A percentile compares a stretch with the other conserved stretches of the same genome.
Conservation (phyloP, 768 basidiomycete genomes). For the Lactarius evosmus region DNA sequence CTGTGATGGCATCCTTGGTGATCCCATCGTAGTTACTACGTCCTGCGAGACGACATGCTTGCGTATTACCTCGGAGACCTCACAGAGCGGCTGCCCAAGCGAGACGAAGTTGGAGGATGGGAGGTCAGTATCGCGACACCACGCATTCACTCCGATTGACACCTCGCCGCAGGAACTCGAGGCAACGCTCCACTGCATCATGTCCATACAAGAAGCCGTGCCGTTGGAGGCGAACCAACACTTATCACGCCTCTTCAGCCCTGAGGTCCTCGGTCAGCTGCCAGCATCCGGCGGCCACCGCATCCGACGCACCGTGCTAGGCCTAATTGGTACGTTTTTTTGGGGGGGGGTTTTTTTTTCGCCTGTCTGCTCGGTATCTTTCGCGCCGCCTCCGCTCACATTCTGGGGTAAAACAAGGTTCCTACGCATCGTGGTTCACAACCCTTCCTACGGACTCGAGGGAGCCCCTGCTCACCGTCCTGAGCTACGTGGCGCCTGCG, state of each 20-base stretch:
- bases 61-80: conserved; percentile 64
- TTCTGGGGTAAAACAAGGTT: conserved; percentile 41
- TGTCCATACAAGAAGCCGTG: conserved; percentile 85
- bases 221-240: conserved; percentile 53
- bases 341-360: no score
- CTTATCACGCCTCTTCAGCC: conserved; percentile 65
- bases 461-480: conserved; percentile 55
- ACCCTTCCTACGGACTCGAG: conserved; percentile 40
- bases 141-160: not conserved
- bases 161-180: conserved; percentile 64
- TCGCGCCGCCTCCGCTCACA: not conserved
- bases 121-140: conserved; percentile 50
- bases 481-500: conserved; percentile 68
- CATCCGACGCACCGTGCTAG: conserved; percentile 68
- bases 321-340: conserved; percentile 64
- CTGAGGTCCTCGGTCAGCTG: conserved; percentile 63
- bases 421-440: conserved; percentile 80
- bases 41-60: conserved; percentile 82
- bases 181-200: conserved; percentile 80
- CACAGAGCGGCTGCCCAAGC: conserved; percentile 47
- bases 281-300: conserved; percentile 62
- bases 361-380: not conserved
- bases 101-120: conserved; percentile 55
- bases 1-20: not conserved
- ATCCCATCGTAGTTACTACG: conserved; percentile 60